Percentiles rank a stretch among this genome's conserved stretches.
Conservation (phyloP, 1,284 basidiomycete species). For the Uromyces viciae-fabae region DNA sequence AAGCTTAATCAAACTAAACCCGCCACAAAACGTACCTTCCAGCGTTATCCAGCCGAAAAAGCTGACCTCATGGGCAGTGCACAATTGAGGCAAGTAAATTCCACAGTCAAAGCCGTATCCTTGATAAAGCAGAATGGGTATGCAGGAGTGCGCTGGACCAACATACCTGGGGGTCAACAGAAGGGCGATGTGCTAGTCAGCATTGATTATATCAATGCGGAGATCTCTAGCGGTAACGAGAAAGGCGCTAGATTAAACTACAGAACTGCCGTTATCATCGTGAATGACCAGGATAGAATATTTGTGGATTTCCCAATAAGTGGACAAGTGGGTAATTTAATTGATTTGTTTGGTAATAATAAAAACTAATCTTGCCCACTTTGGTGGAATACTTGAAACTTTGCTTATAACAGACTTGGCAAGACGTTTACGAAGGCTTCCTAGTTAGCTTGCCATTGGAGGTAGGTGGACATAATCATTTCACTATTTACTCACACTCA, state of each 20-base stretch:
- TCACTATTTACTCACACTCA: background rate
- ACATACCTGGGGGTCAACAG: slow-evolving; percentile 11
- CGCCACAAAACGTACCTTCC: background rate
- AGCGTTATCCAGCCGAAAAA: background rate
- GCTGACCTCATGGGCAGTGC: slow-evolving; percentile 3
- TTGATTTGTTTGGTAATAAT: background rate
- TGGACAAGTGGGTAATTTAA: slow-evolving; percentile 33
- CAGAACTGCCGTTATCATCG: background rate
- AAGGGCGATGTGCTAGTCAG: slow-evolving; percentile 3
- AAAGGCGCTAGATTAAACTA: slow-evolving; percentile 8
- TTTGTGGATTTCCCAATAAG: slow-evolving; percentile 24
- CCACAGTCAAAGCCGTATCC: background rate
- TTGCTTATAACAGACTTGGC: slow-evolving; percentile 1
- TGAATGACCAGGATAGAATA: slow-evolving; percentile 12
- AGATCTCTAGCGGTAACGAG: background rate
- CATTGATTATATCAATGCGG: slow-evolving; percentile 41
- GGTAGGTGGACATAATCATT: background rate
- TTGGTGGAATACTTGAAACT: background rate
- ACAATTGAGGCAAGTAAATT: background rate
- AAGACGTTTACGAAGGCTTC: slow-evolving; percentile 24
- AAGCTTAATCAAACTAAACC: slow-evolving; percentile 20
- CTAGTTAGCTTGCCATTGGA: slow-evolving; percentile 8
- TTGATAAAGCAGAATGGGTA: background rate
- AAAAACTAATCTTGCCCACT: too few relatives aligned
- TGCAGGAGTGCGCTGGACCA: background rate